Conservation (phyloP, 495 filamentous ascomycete species). For the Xylaria bambusicola region DNA sequence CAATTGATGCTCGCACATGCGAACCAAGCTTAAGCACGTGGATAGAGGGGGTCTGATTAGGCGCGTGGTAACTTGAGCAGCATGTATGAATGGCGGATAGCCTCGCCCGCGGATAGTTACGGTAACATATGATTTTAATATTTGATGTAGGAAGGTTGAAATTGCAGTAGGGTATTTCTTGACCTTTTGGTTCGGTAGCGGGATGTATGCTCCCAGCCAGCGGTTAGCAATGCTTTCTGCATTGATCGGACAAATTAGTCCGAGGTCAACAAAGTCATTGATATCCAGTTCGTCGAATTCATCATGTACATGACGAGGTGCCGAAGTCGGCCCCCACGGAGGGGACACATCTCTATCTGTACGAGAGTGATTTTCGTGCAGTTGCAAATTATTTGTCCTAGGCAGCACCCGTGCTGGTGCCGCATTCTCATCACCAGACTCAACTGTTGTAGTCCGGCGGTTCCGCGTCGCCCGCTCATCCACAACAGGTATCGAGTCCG, state of each 20-base stretch:
- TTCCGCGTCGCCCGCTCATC: not conserved
- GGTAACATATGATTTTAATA: conserved; percentile 46
- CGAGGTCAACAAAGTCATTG: conserved; percentile 29
- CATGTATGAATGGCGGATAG: conserved; percentile 46
- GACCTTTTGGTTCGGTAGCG: conserved; percentile 38
- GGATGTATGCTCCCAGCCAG: conserved; percentile 49
- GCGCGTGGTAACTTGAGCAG: conserved; percentile 30
- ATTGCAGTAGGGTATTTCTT: conserved; percentile 42
- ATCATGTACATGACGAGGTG: not conserved
- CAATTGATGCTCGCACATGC: conserved; percentile 42
- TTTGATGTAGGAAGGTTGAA: conserved; percentile 41
- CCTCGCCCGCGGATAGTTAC: conserved; percentile 40
- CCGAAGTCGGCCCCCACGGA: conserved; percentile 8
- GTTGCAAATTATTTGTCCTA: too few relatives aligned
- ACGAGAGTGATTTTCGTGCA: too few relatives aligned
- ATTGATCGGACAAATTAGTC: conserved; percentile 47
- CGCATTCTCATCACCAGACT: not conserved
- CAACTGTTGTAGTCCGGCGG: not conserved
- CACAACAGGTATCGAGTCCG: too few relatives aligned
- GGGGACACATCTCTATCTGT: not conserved
- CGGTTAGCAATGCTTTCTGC: conserved; percentile 48
- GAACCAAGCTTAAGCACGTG: conserved; percentile 47
- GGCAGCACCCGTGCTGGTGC: not conserved
- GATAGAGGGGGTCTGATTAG: conserved; percentile 36
- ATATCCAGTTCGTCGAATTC: not conserved